Conservation (phyloP, 164 flowering plant genomes). For the Stephania cephalantha region DNA sequence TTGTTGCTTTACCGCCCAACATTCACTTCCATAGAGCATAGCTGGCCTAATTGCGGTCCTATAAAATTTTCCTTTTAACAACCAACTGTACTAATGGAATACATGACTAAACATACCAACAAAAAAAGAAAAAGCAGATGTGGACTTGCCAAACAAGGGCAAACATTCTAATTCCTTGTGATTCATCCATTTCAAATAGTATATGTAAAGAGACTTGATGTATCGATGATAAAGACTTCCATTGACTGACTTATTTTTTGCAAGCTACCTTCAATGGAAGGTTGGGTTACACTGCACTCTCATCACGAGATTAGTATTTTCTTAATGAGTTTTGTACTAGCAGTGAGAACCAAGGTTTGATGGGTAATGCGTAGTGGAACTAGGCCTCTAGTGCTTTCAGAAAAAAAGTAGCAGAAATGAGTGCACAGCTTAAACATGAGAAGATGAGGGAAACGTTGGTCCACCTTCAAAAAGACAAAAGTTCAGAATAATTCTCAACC, state of each 20-base stretch:
- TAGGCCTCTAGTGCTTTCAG: slow-evolving; percentile 1
- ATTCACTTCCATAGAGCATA: too few species aligned
- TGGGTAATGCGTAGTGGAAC: not conserved
- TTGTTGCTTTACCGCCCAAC: too few species aligned
- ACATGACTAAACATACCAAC: not conserved
- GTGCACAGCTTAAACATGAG: not conserved
- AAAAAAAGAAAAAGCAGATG: not conserved
- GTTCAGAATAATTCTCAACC: slow-evolving; percentile 2
- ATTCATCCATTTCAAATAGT: not conserved
- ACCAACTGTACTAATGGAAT: too few species aligned
- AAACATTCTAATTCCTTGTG: not conserved
- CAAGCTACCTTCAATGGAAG: not conserved
- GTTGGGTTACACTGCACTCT: not conserved
- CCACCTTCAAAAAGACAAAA: slow-evolving; percentile 4
- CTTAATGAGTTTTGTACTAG: not conserved
- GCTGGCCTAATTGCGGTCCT: too few species aligned
- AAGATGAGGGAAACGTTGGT: slow-evolving; percentile 4
- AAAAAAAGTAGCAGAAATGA: slow-evolving; percentile 1
- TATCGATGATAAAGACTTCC: not conserved
- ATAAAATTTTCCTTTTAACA: too few species aligned
- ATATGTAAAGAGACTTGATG: not conserved
- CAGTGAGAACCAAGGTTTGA: not conserved
- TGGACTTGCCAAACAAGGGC: too few species aligned
- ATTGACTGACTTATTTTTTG: not conserved
- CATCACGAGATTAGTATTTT: not conserved